Conservation (phyloP, 2,329 filamentous ascomycete species). For the Orbilia blumenaviensis region DNA sequence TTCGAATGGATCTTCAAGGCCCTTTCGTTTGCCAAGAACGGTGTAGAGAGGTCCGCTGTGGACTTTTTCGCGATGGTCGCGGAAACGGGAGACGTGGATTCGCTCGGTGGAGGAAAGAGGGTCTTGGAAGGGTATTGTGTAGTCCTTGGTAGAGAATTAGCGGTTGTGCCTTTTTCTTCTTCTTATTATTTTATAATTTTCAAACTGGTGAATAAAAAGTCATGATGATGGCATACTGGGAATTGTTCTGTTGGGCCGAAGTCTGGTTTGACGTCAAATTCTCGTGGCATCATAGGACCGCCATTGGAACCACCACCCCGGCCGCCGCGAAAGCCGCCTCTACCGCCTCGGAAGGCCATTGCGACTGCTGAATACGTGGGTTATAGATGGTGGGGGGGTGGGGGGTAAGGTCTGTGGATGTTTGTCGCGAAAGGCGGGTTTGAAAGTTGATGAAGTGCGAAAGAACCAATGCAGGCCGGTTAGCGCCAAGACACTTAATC, state of each 20-base stretch:
- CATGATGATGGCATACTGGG: constrained; percentile 50
- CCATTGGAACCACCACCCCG: constrained; percentile 54
- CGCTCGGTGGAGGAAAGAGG: constrained; percentile 35
- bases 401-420: background rate
- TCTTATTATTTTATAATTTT: too few species aligned
- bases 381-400: background rate
- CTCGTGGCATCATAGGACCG: constrained; percentile 50
- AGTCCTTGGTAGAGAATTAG: constrained; percentile 21
- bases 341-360: constrained; percentile 54
- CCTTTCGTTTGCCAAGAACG: constrained; percentile 56
- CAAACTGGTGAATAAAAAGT: background rate
- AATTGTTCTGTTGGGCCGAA: constrained; percentile 58
- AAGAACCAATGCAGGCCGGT: background rate
- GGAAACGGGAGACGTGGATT: constrained; percentile 55
- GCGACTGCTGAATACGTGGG: background rate
- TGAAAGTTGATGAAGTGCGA: constrained; percentile 8
- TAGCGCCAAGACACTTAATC: background rate
- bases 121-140: constrained; percentile 51
- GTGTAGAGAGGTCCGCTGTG: constrained; percentile 58
- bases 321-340: constrained; percentile 53
- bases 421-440: too few species aligned
- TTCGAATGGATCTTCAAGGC: constrained; percentile 58
- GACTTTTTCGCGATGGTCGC: constrained; percentile 57
- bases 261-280: constrained; percentile 57
- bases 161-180: too few species aligned